Evolutionary conservation across 2,329 filamentous ascomycete species (phyloP), one percentile per base, ranked within the genome.

Genomic region (Aspergillus jensenii): DNA sequence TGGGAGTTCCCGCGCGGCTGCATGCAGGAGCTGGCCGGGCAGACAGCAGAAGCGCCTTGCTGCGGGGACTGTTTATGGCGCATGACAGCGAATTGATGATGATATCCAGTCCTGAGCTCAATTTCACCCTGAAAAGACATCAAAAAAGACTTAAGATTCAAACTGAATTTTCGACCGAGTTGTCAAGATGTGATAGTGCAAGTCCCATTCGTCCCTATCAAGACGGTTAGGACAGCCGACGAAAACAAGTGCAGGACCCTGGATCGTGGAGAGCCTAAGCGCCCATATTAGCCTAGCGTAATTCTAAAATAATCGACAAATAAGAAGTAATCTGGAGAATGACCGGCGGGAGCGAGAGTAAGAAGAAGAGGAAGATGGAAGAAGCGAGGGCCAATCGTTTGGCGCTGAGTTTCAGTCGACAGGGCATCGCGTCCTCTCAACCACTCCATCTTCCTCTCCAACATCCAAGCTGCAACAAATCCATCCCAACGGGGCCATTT

Each of bases 1-100:
- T 8, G 41, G 21, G 17, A 21, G 17, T 19, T 27, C 25, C 19
- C 27, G 37, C 56, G 60, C 61, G 62, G 55, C 48, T 63, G 44
- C 39, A 45, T 43, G 17, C 40, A 19, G 40, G 44, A 43, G 46
- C 17, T 57, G 54, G 60, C 58, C 60, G 57, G 59, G 51, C 35
- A 40, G 44, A 47, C 27, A 45, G 12, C 46, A 33, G 51, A 46
- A 57, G 53, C 51, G 49, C 46, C 56, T 59, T 53, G 51, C 23
- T 31, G 50, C 43, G 14, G 25, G 8, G 46, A 14, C n/a, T 44
- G 35, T 15, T 37, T 4, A 37, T 37, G 15, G 14, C 14, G 35
- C 12, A 37, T n/a, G 12, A 37, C 35, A 37, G 35, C 14, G 35
- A 37, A 37, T 15, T 37, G 35, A 37, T n/a, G 35, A n/a, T 9